Conservation (phyloP, 495 filamentous ascomycete genomes). For the Hypoxylon fuscum region DNA sequence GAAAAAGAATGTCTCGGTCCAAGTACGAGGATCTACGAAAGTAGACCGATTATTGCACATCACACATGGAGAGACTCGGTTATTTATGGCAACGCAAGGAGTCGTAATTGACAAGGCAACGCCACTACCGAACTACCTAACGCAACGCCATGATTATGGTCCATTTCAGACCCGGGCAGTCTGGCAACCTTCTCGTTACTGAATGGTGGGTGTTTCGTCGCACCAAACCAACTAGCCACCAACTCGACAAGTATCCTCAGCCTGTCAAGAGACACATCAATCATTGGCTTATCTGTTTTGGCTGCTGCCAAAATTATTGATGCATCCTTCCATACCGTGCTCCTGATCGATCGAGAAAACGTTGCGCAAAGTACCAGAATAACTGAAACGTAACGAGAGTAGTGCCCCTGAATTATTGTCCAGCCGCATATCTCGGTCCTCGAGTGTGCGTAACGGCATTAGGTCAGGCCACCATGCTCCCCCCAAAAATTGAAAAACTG, state of each 20-base stretch:
- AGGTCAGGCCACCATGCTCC: not conserved
- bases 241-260: not conserved
- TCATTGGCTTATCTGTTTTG: not conserved
- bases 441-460: not conserved
- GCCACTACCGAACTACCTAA: slow-evolving; percentile 4
- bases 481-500: not conserved
- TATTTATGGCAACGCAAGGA: not conserved
- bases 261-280: not conserved
- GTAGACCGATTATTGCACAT: not conserved
- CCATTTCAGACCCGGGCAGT: too few relatives aligned
- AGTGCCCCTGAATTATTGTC: not conserved
- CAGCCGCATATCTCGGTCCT: not conserved
- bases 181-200: too few relatives aligned
- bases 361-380: not conserved
- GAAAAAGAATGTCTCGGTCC: not conserved
- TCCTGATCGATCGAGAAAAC: not conserved
- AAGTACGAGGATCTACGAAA: not conserved
- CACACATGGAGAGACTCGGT: not conserved
- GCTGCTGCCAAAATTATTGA: not conserved
- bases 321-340: not conserved
- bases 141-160: not conserved
- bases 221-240: slow-evolving; percentile 4
- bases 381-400: not conserved
- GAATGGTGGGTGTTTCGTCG: too few relatives aligned
- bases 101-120: slow-evolving; percentile 11